Conservation (phyloP, 2,329 filamentous ascomycete genomes). For the Fusarium pseudocircinatum region DNA sequence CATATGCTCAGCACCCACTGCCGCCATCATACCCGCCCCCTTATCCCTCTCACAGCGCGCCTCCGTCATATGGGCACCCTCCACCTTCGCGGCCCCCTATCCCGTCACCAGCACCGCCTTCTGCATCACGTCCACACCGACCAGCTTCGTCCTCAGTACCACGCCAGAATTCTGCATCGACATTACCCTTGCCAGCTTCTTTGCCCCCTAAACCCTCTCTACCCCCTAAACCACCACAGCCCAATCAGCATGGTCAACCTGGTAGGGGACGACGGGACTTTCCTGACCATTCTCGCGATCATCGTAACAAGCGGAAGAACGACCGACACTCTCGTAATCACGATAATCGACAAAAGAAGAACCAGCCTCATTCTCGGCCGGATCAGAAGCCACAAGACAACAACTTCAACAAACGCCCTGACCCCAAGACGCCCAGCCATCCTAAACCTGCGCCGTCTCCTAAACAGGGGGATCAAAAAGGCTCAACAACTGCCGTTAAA, state of each 20-base stretch:
- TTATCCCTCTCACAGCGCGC: slow-evolving; percentile 32
- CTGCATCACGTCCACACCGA: slow-evolving; percentile 16
- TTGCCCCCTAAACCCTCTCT: slow-evolving; percentile 49
- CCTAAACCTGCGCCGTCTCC: slow-evolving; percentile 33
- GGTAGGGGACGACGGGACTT: slow-evolving; percentile 40
- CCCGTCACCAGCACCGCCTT: slow-evolving; percentile 26
- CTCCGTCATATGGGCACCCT: slow-evolving; percentile 31
- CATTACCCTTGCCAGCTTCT: slow-evolving; percentile 36
- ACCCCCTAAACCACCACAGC: slow-evolving; percentile 45
- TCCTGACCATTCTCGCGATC: slow-evolving; percentile 42
- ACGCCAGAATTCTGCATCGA: slow-evolving; percentile 28
- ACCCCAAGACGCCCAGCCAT: slow-evolving; percentile 6
- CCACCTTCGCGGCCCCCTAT: slow-evolving; percentile 20
- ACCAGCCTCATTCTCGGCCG: slow-evolving; percentile 26
- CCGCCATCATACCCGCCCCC: slow-evolving; percentile 33
- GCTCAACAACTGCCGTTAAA: not conserved
- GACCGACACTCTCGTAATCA: slow-evolving; percentile 47
- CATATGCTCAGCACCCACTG: slow-evolving; percentile 33
- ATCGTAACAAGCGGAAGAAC: slow-evolving; percentile 45
- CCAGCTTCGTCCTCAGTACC: slow-evolving; percentile 26
- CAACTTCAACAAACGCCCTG: slow-evolving; percentile 22
- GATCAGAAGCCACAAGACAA: slow-evolving; percentile 42
- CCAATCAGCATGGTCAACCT: slow-evolving; percentile 23
- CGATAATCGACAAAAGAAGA: slow-evolving; percentile 44
- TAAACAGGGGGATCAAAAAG: slow-evolving; percentile 45